Base-by-base conservation (phyloP, 202 grass and related monocot genomes). In the Zizania palustris region DNA sequence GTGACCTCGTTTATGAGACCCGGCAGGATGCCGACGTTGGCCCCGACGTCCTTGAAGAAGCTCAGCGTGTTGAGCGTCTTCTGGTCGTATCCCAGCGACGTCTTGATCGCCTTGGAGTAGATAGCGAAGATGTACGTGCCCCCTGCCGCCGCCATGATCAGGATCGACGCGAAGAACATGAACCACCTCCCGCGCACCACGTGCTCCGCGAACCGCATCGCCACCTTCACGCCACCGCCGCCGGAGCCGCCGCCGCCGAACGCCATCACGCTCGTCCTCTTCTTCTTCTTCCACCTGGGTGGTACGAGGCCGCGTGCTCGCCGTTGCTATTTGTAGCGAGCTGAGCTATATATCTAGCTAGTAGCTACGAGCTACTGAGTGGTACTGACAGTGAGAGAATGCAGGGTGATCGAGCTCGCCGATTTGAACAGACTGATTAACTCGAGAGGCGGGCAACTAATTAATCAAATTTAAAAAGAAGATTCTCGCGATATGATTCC, bases 41-140 rank as follows among this genome's bases (percentile, higher is more conserved):
- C 81, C 35, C 91, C 91, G 13, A 90, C 70, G 87, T 93, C 91
- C 81, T 93, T 93, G 87, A 90, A 93, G 84, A 93, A 90, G 84
- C 78, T 79, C 12, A 93, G 75, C 43, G 91, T 93, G 85, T 93
- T 93, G 6, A 93, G 82, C 14, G 87, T 85, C 46, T 71, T 82
- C 82, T 93, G 87, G 87, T 90, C 79, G 82, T 93, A 93, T 0
- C 78, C 82, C 8, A 93, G 91, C 45, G 87, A 82, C 46, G 70
- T 12, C 82, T 93, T 93, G 60, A 93, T 64, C 45, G 72, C 91
- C 62, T 77, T 82, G 10, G 91, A 90, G 87, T 93, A 93, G 51
- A 82, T 87, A 34, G 53, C 78, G 71, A 93, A 93, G 65, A 93
- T 90, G 82, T 90, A 90, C 14, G 91, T 93, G 60, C 74, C 87